A percentile compares a stretch with the other conserved stretches of the same genome.
Conservation (phyloP, 345 rosid species). For the Citrus glauca region DNA sequence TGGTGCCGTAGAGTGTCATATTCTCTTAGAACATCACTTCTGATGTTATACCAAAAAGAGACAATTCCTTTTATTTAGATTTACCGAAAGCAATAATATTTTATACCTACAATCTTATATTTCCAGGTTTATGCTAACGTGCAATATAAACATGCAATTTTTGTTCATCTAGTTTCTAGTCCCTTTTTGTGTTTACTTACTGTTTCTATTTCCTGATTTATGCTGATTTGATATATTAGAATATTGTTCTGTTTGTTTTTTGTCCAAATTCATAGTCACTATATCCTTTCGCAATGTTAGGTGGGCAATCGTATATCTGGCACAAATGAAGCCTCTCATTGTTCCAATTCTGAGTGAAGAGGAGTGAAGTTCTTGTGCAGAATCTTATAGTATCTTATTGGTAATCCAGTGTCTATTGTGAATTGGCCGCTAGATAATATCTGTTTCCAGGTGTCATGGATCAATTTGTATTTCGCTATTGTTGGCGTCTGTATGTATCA, state of each 20-base stretch:
- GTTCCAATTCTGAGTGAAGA: conserved; percentile 83
- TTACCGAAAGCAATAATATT: not conserved
- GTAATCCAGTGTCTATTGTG: conserved; percentile 20
- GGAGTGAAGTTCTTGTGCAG: conserved; percentile 43
- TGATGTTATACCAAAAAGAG: not conserved
- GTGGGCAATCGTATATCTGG: conserved; percentile 99
- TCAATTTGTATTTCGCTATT: conserved; percentile 24
- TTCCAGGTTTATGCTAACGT: not conserved
- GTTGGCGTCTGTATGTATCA: conserved; percentile 27
- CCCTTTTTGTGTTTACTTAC: not conserved
- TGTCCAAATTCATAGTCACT: not conserved
- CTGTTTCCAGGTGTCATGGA: conserved; percentile 8
- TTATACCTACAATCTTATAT: not conserved
- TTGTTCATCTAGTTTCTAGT: not conserved
- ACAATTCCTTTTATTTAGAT: not conserved
- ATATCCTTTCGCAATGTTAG: conserved; percentile 31
- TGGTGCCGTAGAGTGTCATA: not conserved
- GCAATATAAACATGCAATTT: not conserved
- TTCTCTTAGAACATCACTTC: not conserved
- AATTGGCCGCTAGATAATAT: conserved; percentile 17
- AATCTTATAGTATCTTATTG: conserved; percentile 1
- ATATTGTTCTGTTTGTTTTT: not conserved
- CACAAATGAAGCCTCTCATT: conserved; percentile 96
- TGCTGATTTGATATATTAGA: not conserved
- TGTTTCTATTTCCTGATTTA: not conserved